Evolutionary conservation across 371 early-diverging fungal genomes (phyloP).

Genomic region (Syncephalastrum monosporum): DNA sequence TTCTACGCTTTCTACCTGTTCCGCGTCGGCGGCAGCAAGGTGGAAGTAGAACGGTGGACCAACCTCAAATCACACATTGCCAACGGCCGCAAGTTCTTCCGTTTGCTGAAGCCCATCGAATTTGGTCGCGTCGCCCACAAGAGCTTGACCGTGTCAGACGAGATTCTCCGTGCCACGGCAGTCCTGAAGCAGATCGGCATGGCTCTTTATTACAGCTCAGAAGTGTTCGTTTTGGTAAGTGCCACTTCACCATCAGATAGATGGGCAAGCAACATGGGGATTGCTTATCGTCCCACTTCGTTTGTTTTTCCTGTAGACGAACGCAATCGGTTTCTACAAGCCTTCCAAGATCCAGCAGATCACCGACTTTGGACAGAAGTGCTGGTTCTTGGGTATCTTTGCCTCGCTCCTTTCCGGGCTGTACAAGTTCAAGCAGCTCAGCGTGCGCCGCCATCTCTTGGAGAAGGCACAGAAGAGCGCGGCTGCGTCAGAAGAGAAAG

Average conservation of each 20-base stretch:
- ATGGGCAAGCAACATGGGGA: constrained; percentile 1
- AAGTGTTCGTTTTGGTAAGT: constrained; percentile 59
- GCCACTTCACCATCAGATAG: not conserved
- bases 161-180: constrained; percentile 38
- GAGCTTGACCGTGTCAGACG: constrained; percentile 45
- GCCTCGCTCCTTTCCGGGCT: constrained; percentile 55
- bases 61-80: constrained; percentile 56
- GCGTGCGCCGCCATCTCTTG: constrained; percentile 13
- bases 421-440: constrained; percentile 58
- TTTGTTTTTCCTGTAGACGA: constrained; percentile 20
- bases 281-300: no score
- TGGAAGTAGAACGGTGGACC: constrained; percentile 46
- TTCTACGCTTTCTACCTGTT: constrained; percentile 57
- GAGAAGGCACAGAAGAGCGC: not conserved
- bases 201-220: constrained; percentile 54
- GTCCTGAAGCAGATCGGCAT: constrained; percentile 52
- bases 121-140: constrained; percentile 55
- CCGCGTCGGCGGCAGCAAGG: constrained; percentile 49
- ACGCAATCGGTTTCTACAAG: constrained; percentile 54
- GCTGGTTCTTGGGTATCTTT: constrained; percentile 65
- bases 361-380: constrained; percentile 44
- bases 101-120: constrained; percentile 57
- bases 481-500: constrained; percentile 11
- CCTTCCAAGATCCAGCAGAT: constrained; percentile 52
- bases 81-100: constrained; percentile 61